Base-by-base conservation (phyloP, 306 rosid species). In the Cicer judaicum region DNA sequence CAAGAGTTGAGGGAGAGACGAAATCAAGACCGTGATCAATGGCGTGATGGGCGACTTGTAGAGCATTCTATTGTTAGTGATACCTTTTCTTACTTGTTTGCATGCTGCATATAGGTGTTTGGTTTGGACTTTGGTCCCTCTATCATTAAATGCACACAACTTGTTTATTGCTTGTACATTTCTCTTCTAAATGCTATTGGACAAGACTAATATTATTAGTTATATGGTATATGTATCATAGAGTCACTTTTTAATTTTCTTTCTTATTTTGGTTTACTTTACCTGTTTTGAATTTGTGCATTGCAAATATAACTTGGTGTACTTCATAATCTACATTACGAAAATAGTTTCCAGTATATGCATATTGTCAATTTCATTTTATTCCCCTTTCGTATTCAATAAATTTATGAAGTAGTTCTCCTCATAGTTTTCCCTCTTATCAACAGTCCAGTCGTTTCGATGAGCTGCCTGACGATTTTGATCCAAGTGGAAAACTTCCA, bases 1-100 rank as follows among this genome's bases (percentile, higher is more conserved):
- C 97, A 95, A 75, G 99, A 92, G 82, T 50, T 92, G 97, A 81
- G 99, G 88, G 99, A 92, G 77, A 89, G 89, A 70, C 89, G 99
- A 74, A 94, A 89, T 80, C 98, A 87, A 83, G 97, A 94, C 0
- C 99, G 97, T 64, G 99, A 94, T 39, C 80, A 79, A 65, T 87
- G 91, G 90, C 92, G 87, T 80, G 96, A 93, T 38, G 98, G 96
- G 59, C 96, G 89, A 66, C 83, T 15, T 15, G 84, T 62, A 21
- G 99, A 94, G 50, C 88, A 73, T 87, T 85, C 96, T 70, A 71
- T 64, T 40, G 99, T 95, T 80, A 79, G 93, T 80, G 61, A 41
- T 85, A 12, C 72, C 64, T 16, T 66, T 29, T 53, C 74, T 55
- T 57, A 54, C 62, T 41, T 60, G 72, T 38, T 19, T 15, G 24